Conservation (phyloP, 352 stramenopile species). For the Pythium myriotylum region DNA sequence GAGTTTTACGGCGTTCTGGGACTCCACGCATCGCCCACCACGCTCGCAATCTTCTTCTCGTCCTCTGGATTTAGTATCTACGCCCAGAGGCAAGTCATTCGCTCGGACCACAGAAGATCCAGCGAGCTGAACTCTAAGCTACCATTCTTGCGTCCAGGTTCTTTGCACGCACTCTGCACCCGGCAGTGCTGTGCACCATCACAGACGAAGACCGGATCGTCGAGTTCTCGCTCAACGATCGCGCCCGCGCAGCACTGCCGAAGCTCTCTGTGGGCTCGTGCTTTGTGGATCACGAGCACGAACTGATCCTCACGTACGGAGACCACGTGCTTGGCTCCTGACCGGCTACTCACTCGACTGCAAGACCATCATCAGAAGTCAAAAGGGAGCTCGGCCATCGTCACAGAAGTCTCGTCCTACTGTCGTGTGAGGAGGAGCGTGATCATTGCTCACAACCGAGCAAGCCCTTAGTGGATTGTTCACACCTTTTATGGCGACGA, state of each 20-base stretch:
- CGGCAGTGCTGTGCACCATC: conserved; percentile 64
- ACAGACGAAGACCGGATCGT: conserved; percentile 40
- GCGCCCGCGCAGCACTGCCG: conserved; percentile 55
- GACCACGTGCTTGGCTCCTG: conserved; percentile 53
- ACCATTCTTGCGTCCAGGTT: conserved; percentile 31
- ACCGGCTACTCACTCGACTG: neutral
- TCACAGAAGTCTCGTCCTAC: too few species aligned
- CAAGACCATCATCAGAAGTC: too few species aligned
- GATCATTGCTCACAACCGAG: neutral
- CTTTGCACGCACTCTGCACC: conserved; percentile 64
- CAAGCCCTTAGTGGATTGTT: neutral
- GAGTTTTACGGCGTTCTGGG: conserved; percentile 77
- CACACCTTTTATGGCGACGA: too few species aligned
- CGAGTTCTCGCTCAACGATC: conserved; percentile 69
- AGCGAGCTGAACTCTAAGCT: neutral
- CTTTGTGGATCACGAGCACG: conserved; percentile 67
- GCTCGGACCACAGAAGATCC: neutral
- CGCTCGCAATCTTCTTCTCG: conserved; percentile 70
- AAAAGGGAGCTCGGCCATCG: too few species aligned
- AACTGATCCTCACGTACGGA: conserved; percentile 75
- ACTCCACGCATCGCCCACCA: conserved; percentile 36
- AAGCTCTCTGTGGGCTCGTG: conserved; percentile 63
- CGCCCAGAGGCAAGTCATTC: conserved; percentile 48
- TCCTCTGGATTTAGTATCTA: conserved; percentile 81
- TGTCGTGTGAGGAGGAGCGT: neutral